These are phyloP conservation scores for Wickerhamomyces xylosicus DNA, from an alignment of 805 yeast species.

Conservation along the genomic window DNA sequence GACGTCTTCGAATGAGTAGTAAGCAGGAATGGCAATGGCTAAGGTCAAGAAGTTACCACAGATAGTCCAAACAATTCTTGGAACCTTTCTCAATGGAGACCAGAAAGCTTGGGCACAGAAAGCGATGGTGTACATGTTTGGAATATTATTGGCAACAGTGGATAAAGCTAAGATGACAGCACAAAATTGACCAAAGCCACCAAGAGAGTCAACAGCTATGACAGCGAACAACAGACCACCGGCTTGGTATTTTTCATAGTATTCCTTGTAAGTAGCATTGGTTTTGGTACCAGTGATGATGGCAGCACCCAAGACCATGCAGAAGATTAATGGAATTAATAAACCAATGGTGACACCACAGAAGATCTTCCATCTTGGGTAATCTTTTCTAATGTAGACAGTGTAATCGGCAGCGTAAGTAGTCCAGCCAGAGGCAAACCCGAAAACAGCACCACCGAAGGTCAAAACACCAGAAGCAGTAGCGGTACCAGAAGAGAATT, in stretches of 20 bases:
- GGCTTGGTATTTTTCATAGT: slow-evolving; percentile 42
- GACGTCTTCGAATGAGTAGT: slow-evolving; percentile 59
- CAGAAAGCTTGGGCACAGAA: slow-evolving; percentile 80
- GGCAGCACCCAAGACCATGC: slow-evolving; percentile 81
- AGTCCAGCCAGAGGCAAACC: slow-evolving; percentile 93
- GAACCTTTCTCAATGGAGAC: slow-evolving; percentile 63
- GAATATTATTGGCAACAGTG: slow-evolving; percentile 84
- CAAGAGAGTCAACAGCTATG: slow-evolving; percentile 68
- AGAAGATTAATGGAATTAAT: slow-evolving; percentile 56
- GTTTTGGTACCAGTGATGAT: slow-evolving; percentile 57
- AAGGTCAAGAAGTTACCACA: slow-evolving; percentile 65
- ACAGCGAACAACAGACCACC: slow-evolving; percentile 83
- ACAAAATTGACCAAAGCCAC: slow-evolving; percentile 85
- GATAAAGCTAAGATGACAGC: slow-evolving; percentile 78
- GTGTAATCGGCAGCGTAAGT: slow-evolving; percentile 90
- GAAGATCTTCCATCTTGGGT: slow-evolving; percentile 51
- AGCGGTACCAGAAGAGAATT: slow-evolving; percentile 40
- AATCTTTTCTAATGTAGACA: slow-evolving; percentile 67
- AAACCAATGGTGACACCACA: slow-evolving; percentile 55
- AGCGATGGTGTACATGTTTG: slow-evolving; percentile 88
- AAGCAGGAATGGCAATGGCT: slow-evolving; percentile 86
- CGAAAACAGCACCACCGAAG: slow-evolving; percentile 75
- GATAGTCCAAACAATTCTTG: slow-evolving; percentile 78
- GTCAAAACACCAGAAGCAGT: slow-evolving; percentile 72
- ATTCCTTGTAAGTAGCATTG: slow-evolving; percentile 32